These are phyloP conservation scores for Artomyces pyxidatus DNA, from an alignment of 768 basidiomycete species.

Conservation along the genomic window DNA sequence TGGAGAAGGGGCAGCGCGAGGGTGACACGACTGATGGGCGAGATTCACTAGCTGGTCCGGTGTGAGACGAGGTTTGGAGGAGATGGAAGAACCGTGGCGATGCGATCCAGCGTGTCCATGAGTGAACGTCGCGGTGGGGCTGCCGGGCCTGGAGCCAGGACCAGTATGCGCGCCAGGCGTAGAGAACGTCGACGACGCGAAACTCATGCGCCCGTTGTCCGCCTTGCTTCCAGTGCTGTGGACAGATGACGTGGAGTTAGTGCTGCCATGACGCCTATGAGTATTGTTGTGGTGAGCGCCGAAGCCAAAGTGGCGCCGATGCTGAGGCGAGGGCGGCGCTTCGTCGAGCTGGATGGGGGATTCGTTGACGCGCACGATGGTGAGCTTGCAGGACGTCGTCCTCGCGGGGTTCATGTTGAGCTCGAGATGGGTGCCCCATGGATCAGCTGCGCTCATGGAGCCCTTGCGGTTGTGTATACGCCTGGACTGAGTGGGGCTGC, in stretches of 20 bases:
- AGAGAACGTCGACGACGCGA: slow-evolving; percentile 61
- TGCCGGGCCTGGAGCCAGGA: slow-evolving; percentile 20
- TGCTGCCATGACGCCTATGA: slow-evolving; percentile 25
- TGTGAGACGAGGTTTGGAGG: slow-evolving; percentile 30
- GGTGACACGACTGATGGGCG: slow-evolving; percentile 52
- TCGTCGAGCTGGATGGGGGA: slow-evolving; percentile 25
- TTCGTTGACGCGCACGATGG: slow-evolving; percentile 60
- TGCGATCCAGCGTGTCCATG: slow-evolving; percentile 23
- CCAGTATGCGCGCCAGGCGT: slow-evolving; percentile 18
- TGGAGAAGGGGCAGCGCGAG: slow-evolving; percentile 24
- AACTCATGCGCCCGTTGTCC: slow-evolving; percentile 38
- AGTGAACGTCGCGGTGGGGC: slow-evolving; percentile 23
- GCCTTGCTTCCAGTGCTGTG: slow-evolving; percentile 18
- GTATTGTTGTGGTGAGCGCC: slow-evolving; percentile 18
- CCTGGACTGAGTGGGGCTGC: slow-evolving; percentile 14
- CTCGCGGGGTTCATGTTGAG: slow-evolving; percentile 46
- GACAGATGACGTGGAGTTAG: slow-evolving; percentile 22
- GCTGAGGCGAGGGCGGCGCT: slow-evolving; percentile 28
- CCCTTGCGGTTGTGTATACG: slow-evolving; percentile 53
- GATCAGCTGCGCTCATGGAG: slow-evolving; percentile 61
- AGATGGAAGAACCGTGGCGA: slow-evolving; percentile 37
- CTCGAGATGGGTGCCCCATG: slow-evolving; percentile 47
- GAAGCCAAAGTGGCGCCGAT: slow-evolving; percentile 17
- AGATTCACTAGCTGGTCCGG: slow-evolving; percentile 73
- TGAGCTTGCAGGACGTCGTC: slow-evolving; percentile 54